Percentiles rank a stretch among this genome's conserved stretches.
Evolutionary conservation across 345 rosid species (phyloP).

Genomic region (Populus alba): DNA sequence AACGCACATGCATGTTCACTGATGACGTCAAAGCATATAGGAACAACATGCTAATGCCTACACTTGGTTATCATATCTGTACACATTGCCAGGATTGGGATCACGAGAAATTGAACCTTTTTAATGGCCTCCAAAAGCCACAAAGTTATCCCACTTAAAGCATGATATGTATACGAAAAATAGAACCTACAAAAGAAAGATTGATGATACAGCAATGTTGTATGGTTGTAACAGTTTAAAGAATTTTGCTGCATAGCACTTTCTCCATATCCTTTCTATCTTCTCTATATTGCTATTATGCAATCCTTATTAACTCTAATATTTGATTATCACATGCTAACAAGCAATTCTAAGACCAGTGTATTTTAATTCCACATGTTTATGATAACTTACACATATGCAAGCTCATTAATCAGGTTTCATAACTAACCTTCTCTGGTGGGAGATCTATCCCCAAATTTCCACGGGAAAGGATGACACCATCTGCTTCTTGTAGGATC

Average conservation of each 20-base stretch:
- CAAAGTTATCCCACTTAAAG: neutral
- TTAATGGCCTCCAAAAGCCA: neutral
- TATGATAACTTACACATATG: neutral
- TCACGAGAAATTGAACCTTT: neutral
- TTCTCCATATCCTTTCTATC: neutral
- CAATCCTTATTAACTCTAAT: neutral
- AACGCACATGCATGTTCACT: neutral
- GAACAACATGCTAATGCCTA: neutral
- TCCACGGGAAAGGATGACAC: constrained; percentile 65
- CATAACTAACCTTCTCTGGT: constrained; percentile 58
- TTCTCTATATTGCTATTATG: neutral
- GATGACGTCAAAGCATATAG: neutral
- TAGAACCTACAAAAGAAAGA: neutral
- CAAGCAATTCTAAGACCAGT: neutral
- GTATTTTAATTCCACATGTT: neutral
- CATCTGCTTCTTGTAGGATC: constrained; percentile 28
- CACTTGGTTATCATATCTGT: neutral
- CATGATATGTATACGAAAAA: neutral
- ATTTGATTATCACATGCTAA: neutral
- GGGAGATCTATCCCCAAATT: constrained; percentile 74
- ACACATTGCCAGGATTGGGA: neutral
- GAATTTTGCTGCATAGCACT: neutral
- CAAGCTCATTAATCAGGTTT: neutral
- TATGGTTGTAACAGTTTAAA: neutral
- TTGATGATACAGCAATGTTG: neutral